Base-by-base conservation (phyloP, 495 filamentous ascomycete species). In the Jackrogersella minutella region DNA sequence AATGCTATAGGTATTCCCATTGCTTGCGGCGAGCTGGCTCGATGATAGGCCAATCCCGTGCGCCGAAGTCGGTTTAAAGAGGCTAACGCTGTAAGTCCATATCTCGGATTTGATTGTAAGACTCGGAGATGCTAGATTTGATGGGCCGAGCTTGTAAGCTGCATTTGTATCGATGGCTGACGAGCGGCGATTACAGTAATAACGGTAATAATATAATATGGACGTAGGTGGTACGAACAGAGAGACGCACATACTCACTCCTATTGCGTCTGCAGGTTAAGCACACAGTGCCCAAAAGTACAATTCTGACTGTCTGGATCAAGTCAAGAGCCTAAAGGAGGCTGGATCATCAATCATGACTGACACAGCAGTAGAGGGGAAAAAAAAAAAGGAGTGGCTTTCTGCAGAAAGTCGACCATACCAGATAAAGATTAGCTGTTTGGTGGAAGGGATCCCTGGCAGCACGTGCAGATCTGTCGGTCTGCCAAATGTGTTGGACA, bases 391-490 rank as follows among this genome's bases (percentile, higher is more conserved):
- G 26, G 54, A 64, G 49, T 41, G 55, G 31, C 8, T 17, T 47
- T 44, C 39, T 57, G 37, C 56, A 61, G 46, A 65, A 65, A 57
- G 51, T 40, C 36, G n/a, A 61, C 61, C 57, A 65, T 61, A 50
- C 51, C 43, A 57, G 43, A 57, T 62, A 31, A 43, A 41, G 66
- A 34, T 43, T 64, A 58, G 52, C 16, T 62, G 59, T 50, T 69
- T 65, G 60, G 56, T 62, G 60, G 43, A 60, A 55, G 61, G 6
- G 33, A 65, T 69, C 66, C 66, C 61, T 69, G 66, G 31, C 31
- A 69, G 66, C 66, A 69, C 66, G 66, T 69, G 66, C 66, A 69
- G 66, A 69, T 69, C 66, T 69, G 66, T 69, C 60, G 66, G 66
- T 69, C 66, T 69, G 61, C 66, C 56, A 69, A 65, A 65, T 69